A percentile compares a stretch with the other conserved stretches of the same genome.
Conservation (phyloP, 805 yeast genomes). For the Candida gorgasii region DNA sequence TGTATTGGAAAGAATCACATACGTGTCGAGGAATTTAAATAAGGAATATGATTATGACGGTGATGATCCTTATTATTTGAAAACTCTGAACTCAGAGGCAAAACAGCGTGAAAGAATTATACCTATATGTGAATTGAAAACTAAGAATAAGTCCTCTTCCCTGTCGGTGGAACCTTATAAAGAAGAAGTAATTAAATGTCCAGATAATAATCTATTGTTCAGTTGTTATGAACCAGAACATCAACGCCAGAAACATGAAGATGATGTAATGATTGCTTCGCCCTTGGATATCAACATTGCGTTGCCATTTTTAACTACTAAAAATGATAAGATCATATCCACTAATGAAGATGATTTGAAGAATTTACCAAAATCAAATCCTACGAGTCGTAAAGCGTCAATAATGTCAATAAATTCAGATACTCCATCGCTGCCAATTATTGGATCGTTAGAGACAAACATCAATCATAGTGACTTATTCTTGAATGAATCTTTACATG, state of each 20-base stretch:
- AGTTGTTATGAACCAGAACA: conserved; percentile 48
- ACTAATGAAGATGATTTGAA: conserved; percentile 20
- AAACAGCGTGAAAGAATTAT: conserved; percentile 52
- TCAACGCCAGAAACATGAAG: background rate
- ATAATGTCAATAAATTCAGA: conserved; percentile 16
- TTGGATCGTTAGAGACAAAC: conserved; percentile 43
- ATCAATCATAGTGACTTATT: conserved; percentile 25
- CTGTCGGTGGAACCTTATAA: conserved; percentile 46
- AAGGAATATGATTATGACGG: conserved; percentile 41
- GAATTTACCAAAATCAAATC: conserved; percentile 13
- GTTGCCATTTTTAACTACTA: conserved; percentile 43
- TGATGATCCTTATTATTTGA: conserved; percentile 28
- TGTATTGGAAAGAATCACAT: conserved; percentile 65
- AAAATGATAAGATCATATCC: conserved; percentile 31
- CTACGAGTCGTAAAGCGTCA: conserved; percentile 30
- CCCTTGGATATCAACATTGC: conserved; percentile 46
- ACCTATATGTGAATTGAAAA: conserved; percentile 63
- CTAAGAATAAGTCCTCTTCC: conserved; percentile 39
- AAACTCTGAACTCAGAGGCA: conserved; percentile 15
- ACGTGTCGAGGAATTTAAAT: conserved; percentile 55
- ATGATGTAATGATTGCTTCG: conserved; percentile 36
- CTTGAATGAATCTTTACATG: conserved; percentile 11
- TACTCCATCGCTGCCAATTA: conserved; percentile 30
- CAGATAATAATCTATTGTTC: conserved; percentile 61
- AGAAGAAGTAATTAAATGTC: conserved; percentile 61